phyloP scores from a whole-genome alignment of 208 protist species.

The Porcisia hertigi region DNA sequence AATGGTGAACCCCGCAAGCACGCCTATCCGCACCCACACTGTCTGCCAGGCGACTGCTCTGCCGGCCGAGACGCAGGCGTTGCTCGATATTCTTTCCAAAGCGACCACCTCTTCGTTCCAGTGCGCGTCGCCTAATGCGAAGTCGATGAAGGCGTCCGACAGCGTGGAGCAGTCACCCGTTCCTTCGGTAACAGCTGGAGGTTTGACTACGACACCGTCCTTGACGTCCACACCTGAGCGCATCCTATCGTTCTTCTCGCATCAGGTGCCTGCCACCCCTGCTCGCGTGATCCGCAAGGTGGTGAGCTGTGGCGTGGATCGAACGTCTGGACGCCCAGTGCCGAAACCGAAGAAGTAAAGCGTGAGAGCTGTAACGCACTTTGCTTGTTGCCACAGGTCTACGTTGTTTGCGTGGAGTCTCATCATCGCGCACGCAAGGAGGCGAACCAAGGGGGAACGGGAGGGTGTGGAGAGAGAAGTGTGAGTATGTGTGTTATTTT shows the following conservation, averaged over 20 bases:
- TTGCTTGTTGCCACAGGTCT: background rate
- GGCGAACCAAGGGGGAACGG: background rate
- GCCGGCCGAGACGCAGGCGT: slow-evolving; percentile 8
- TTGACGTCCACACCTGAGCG: slow-evolving; percentile 11
- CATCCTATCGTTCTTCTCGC: background rate
- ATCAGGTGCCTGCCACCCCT: background rate
- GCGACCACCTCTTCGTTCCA: background rate
- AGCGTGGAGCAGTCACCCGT: background rate
- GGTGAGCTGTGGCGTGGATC: slow-evolving; percentile 47
- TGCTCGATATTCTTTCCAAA: slow-evolving; percentile 13
- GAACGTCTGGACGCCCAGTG: slow-evolving; percentile 49
- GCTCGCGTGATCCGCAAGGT: slow-evolving; percentile 43
- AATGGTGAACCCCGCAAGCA: background rate
- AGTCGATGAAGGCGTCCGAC: slow-evolving; percentile 5
- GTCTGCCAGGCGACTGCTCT: background rate
- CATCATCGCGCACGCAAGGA: background rate
- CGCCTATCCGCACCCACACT: slow-evolving; percentile 10
- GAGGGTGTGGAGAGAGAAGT: background rate
- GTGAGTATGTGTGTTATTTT: background rate
- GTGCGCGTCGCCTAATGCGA: slow-evolving; percentile 5
- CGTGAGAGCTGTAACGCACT: background rate
- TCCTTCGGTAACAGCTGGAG: background rate
- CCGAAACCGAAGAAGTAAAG: slow-evolving; percentile 16
- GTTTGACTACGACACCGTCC: background rate
- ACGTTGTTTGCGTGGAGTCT: background rate